Conservation (phyloP, 129 eudicot species). For the Gnaphalium uliginosum region DNA sequence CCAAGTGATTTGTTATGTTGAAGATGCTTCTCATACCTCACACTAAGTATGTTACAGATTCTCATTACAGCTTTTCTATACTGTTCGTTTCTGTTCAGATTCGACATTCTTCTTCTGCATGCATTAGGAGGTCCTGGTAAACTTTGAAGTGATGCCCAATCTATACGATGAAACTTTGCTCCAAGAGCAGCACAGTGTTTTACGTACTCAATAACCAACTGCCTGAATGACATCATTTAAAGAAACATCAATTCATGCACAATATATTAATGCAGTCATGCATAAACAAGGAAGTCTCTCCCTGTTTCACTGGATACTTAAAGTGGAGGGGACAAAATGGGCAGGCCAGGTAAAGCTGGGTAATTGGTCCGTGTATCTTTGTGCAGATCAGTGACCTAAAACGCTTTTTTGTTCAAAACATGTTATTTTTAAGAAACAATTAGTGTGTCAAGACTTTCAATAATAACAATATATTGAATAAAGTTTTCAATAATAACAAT, state of each 20-base stretch:
- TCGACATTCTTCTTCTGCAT: conserved; percentile 76
- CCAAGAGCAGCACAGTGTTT: conserved; percentile 82
- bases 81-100: conserved; percentile 44
- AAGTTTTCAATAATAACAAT: too few relatives aligned
- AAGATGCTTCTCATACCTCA: conserved; percentile 63
- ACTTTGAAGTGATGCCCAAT: conserved; percentile 63
- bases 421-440: too few relatives aligned
- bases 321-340: neutral
- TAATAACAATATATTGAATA: too few relatives aligned
- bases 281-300: conserved; percentile 2
- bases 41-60: conserved; percentile 67
- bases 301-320: conserved; percentile 3
- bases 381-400: neutral
- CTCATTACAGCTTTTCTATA: conserved; percentile 67
- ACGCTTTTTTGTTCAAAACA: neutral
- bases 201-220: conserved; percentile 68
- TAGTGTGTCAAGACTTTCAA: too few relatives aligned
- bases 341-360: neutral
- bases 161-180: conserved; percentile 64
- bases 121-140: conserved; percentile 72
- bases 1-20: conserved; percentile 39
- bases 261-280: neutral
- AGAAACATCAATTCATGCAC: conserved; percentile 3
- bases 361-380: too few relatives aligned
- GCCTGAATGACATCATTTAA: conserved; percentile 44